Conservation (phyloP, 2,329 filamentous ascomycete species). For the Hypoxylon sp. region DNA sequence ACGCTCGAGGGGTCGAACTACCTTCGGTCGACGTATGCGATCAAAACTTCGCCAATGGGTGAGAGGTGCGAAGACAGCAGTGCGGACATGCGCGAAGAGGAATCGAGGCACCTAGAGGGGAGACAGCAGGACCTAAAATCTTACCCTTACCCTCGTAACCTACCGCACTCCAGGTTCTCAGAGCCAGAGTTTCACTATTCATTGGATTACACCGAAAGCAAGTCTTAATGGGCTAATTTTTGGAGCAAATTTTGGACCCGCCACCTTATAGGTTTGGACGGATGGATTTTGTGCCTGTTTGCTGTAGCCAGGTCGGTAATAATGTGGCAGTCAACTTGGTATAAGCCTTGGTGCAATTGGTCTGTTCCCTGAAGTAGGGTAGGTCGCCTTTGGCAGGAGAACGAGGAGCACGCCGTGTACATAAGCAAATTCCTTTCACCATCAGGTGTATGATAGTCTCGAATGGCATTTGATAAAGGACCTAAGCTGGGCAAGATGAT, state of each 20-base stretch:
- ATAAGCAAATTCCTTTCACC: slow-evolving; percentile 38
- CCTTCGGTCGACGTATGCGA: slow-evolving; percentile 48
- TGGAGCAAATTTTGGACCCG: slow-evolving; percentile 49
- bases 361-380: slow-evolving; percentile 50
- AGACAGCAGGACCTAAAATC: slow-evolving; percentile 17
- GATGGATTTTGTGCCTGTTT: slow-evolving; percentile 45
- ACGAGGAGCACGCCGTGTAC: slow-evolving; percentile 45
- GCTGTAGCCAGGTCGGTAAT: slow-evolving; percentile 44
- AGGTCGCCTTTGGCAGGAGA: slow-evolving; percentile 48
- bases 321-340: slow-evolving; percentile 50
- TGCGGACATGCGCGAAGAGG: slow-evolving; percentile 44
- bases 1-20: slow-evolving; percentile 17
- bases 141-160: slow-evolving; percentile 18
- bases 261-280: slow-evolving; percentile 38
- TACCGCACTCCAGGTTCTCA: slow-evolving; percentile 28
- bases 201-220: slow-evolving; percentile 51
- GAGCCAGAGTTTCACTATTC: slow-evolving; percentile 43
- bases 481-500: slow-evolving; percentile 16
- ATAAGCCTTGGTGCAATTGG: slow-evolving; percentile 48
- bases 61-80: slow-evolving; percentile 47
- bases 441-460: slow-evolving; percentile 33
- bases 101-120: slow-evolving; percentile 29
- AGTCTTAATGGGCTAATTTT: slow-evolving; percentile 46
- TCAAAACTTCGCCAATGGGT: slow-evolving; percentile 51
- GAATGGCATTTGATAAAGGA: slow-evolving; percentile 26